These are phyloP conservation scores for Colletotrichum coccodes DNA, from an alignment of 2,329 filamentous ascomycete genomes.

Conservation along the genomic window DNA sequence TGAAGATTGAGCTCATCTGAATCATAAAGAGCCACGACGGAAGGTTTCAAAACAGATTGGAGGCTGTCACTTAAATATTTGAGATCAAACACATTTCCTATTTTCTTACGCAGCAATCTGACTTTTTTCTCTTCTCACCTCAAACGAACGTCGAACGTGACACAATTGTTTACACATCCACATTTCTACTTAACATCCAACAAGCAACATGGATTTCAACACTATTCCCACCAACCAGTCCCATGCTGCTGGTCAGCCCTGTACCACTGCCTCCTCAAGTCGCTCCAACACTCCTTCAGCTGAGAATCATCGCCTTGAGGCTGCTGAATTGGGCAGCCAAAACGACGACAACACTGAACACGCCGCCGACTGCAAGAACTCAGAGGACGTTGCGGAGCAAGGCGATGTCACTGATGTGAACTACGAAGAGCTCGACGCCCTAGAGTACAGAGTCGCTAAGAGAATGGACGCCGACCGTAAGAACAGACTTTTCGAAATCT, in stretches of 20 bases:
- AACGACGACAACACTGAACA: too few relatives aligned
- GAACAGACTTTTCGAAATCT: not conserved
- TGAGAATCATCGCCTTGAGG: not conserved
- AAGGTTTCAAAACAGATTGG: not conserved
- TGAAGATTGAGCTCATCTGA: too few relatives aligned
- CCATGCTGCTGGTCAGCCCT: not conserved
- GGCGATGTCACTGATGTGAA: not conserved
- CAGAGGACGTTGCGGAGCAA: not conserved
- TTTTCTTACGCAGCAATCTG: too few relatives aligned
- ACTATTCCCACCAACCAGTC: not conserved
- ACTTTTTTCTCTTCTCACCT: not conserved
- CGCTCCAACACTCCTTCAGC: not conserved
- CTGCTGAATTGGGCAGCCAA: not conserved
- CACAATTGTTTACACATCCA: too few relatives aligned
- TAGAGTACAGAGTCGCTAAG: not conserved
- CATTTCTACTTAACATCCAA: too few relatives aligned
- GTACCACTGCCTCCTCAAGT: not conserved
- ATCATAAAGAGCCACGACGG: not conserved
- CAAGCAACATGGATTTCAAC: not conserved
- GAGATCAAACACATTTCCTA: not conserved
- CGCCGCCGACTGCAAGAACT: too few relatives aligned
- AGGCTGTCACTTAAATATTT: not conserved
- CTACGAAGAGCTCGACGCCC: not conserved
- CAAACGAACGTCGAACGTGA: rapidly evolving
- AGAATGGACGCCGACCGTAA: not conserved